A percentile compares a stretch with the other conserved stretches of the same genome.
phyloP scores from a whole-genome alignment of 179 eudicot species.

The Camellia oleifera region DNA sequence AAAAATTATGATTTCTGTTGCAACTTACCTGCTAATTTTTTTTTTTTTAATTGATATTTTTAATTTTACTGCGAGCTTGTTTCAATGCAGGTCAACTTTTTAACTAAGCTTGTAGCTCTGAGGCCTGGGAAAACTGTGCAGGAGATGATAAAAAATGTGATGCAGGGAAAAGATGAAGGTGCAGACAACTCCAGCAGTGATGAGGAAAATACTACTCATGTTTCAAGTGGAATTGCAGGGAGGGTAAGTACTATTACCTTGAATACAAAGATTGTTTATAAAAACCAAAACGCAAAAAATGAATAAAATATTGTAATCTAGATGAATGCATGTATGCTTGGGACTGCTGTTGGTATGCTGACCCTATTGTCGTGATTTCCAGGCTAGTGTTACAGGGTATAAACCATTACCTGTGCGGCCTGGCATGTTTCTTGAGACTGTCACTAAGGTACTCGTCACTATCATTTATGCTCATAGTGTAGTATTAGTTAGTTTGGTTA shows the following conservation, averaged over 20 bases:
- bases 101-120: slow-evolving; percentile 82
- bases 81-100: slow-evolving; percentile 72
- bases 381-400: slow-evolving; percentile 72
- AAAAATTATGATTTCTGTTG: neutral
- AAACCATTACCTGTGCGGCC: slow-evolving; percentile 90
- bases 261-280: neutral
- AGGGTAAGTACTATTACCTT: slow-evolving; percentile 46
- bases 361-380: slow-evolving; percentile 30
- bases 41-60: neutral
- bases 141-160: slow-evolving; percentile 86
- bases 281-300: neutral
- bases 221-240: slow-evolving; percentile 63
- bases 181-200: slow-evolving; percentile 47
- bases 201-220: slow-evolving; percentile 30
- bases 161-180: slow-evolving; percentile 94
- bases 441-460: slow-evolving; percentile 65
- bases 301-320: neutral
- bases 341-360: slow-evolving; percentile 5
- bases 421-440: slow-evolving; percentile 98
- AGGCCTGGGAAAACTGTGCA: slow-evolving; percentile 80
- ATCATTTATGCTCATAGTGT: neutral
- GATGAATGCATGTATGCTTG: neutral
- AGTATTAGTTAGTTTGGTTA: neutral
- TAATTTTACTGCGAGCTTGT: neutral
- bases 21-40: neutral